Evolutionary conservation across 1,139 yeast genomes (phyloP).

Genomic region (Debaryomyces fabryi): DNA sequence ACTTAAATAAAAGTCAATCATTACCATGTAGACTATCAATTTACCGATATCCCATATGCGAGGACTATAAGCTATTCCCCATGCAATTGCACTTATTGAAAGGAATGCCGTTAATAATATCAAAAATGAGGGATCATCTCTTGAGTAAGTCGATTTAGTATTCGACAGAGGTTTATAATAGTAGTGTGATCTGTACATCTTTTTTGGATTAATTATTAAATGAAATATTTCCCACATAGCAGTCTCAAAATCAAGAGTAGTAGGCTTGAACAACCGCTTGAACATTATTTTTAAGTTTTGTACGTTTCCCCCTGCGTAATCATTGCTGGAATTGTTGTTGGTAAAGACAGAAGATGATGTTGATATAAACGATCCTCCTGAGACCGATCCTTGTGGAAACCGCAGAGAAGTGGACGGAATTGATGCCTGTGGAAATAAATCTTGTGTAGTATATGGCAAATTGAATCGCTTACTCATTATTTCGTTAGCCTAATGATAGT

Average conservation of each 20-base stretch:
- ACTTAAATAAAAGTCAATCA: constrained; percentile 74
- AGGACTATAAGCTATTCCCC: constrained; percentile 87
- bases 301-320: constrained; percentile 11
- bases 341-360: constrained; percentile 18
- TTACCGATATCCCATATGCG: constrained; percentile 59
- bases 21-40: constrained; percentile 78
- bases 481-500: neutral
- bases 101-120: constrained; percentile 67
- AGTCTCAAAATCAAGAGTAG: constrained; percentile 85
- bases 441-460: constrained; percentile 43
- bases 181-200: constrained; percentile 79
- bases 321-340: constrained; percentile 7
- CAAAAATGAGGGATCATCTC: constrained; percentile 91
- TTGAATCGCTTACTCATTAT: constrained; percentile 33
- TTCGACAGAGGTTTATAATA: constrained; percentile 54
- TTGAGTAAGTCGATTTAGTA: constrained; percentile 57
- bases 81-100: constrained; percentile 76
- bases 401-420: constrained; percentile 18
- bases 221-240: constrained; percentile 90
- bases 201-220: constrained; percentile 71
- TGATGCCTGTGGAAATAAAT: constrained; percentile 35
- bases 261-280: constrained; percentile 63
- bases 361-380: constrained; percentile 28
- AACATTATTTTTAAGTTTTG: constrained; percentile 32
- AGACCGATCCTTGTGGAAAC: constrained; percentile 21